Evolutionary conservation across 2,329 filamentous ascomycete genomes (phyloP), one percentile per base, ranked within the genome.

Genomic region (Fusarium tjaetaba): DNA sequence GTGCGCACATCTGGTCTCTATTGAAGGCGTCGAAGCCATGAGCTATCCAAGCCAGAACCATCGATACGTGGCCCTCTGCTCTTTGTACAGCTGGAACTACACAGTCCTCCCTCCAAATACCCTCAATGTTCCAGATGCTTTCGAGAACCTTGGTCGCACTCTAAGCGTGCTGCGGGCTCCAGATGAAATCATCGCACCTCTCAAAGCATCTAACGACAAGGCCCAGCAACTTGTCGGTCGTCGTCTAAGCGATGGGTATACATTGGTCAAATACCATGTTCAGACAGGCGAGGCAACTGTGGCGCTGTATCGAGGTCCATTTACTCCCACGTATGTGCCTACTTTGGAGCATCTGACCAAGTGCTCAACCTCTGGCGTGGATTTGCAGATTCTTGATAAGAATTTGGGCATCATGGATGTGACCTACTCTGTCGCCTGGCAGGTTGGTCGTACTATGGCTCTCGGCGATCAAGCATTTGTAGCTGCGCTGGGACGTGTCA

Each of bases 351-450:
- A 63, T 26, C 20, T 74, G 41, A 65, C 61, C 3, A 52, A 51
- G 3, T 66, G 59, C 22, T 85, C 84, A 13, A 84, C 78, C 45
- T 80, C 75, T 1, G 80, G 81, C 0, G 55, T 67, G 0, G 80
- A 85, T 36, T 72, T 84, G n/a, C 80, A 84, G 63, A 81, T 86
- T 24, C 60, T 86, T 0, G 85, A 87, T 49, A 61, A 70, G 13
- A 42, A 80, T 4, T 9, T 81, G 0, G 82, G 82, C 1, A 71
- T 86, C 10, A 84, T 86, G 80, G 85, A 87, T 65, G 57, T 86
- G 2, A 82, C 82, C 0, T 87, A 86, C 72, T 81, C 81, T 0
- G 61, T 77, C 0, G 85, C 85, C 0, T 87, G 85, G 85, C 74
- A 84, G 34, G 61, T 86, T 1, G 85, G 85, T 0, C 80, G 80